phyloP scores from a whole-genome alignment of 352 stramenopile species.

The Phytophthora ohioensis region DNA sequence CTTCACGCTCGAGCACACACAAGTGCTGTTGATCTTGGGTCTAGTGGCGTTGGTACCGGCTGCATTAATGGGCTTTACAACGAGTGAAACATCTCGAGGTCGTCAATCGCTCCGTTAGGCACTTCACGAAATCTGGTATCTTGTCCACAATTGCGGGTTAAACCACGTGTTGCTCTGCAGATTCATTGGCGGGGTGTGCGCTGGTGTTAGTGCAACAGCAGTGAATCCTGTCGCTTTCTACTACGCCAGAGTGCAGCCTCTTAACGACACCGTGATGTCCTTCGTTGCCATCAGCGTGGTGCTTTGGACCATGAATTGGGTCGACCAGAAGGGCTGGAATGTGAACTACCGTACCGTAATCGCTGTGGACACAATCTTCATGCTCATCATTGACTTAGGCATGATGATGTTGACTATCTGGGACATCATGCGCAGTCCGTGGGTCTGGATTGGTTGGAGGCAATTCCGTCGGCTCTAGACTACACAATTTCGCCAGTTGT shows the following conservation, averaged over 20 bases:
- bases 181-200: constrained; percentile 48
- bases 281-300: constrained; percentile 45
- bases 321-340: constrained; percentile 49
- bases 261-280: constrained; percentile 63
- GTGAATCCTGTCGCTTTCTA: constrained; percentile 52
- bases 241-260: constrained; percentile 53
- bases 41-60: constrained; percentile 39
- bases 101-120: constrained; percentile 31
- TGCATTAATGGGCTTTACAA: constrained; percentile 34
- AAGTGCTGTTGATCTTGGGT: constrained; percentile 52
- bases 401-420: constrained; percentile 62
- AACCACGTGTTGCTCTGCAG: constrained; percentile 46
- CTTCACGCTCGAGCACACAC: constrained; percentile 55
- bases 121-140: constrained; percentile 38
- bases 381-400: constrained; percentile 48
- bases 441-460: constrained; percentile 65
- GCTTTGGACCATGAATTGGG: constrained; percentile 36
- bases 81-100: constrained; percentile 23
- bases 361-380: constrained; percentile 33
- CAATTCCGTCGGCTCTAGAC: constrained; percentile 53
- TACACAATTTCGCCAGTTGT: constrained; percentile 59
- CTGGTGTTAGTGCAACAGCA: constrained; percentile 46
- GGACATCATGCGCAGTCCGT: constrained; percentile 61
- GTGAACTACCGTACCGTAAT: constrained; percentile 53
- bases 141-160: constrained; percentile 46